A percentile compares a stretch with the other conserved stretches of the same genome.
Evolutionary conservation across 1,284 basidiomycete genomes (phyloP).

Genomic region (Afroboletus lepidellus): DNA sequence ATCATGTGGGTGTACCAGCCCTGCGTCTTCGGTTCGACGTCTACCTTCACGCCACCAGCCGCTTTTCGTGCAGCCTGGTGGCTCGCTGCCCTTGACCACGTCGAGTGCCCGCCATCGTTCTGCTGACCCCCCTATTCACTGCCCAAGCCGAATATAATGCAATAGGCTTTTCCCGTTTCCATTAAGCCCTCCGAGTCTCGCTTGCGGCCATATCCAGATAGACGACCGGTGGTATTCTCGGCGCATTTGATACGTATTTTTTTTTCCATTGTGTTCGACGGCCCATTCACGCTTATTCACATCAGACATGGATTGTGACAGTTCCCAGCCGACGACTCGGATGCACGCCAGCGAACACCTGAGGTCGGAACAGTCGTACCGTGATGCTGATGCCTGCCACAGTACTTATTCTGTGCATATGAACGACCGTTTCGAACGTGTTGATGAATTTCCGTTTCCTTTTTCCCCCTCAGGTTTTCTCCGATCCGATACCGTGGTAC

Average conservation of each 20-base stretch:
- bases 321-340: background rate
- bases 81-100: background rate
- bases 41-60: conserved; percentile 3
- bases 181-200: conserved; percentile 1
- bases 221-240: conserved; percentile 21
- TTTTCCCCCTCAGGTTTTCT: background rate
- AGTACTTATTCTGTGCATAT: background rate
- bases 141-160: background rate
- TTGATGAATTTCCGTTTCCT: conserved; percentile 2
- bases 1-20: conserved; percentile 4
- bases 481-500: conserved; percentile 2
- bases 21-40: conserved; percentile 3
- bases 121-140: conserved; percentile 2
- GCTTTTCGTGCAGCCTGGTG: conserved; percentile 1
- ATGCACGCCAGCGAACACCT: background rate
- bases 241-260: conserved; percentile 1
- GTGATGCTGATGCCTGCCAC: conserved; percentile 16
- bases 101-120: background rate
- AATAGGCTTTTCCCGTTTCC: background rate
- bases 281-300: conserved; percentile 2
- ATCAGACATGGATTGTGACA: conserved; percentile 1
- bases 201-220: conserved; percentile 10
- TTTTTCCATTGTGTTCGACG: background rate
- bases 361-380: background rate
- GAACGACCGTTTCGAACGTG: conserved; percentile 11